These are phyloP conservation scores for Chaetomidium leptoderma DNA, from an alignment of 495 filamentous ascomycete species.

Conservation along the genomic window DNA sequence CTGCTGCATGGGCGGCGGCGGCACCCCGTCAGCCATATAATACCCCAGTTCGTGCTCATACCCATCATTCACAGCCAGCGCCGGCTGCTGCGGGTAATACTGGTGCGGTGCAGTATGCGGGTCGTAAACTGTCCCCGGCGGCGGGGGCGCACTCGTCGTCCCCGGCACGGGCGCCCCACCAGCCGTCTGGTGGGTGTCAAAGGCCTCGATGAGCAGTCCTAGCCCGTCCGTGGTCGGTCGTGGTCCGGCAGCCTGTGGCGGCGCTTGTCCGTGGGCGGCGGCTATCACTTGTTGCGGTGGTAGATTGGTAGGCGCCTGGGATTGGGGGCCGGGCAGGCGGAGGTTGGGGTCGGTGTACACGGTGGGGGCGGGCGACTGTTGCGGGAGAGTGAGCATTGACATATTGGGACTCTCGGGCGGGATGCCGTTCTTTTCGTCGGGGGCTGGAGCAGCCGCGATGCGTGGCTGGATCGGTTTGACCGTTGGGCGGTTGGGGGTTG, in stretches of 20 bases:
- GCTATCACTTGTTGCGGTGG: neutral
- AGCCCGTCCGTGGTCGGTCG: constrained; percentile 28
- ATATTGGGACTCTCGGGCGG: constrained; percentile 10
- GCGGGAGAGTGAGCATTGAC: constrained; percentile 6
- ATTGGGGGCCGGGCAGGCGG: constrained; percentile 17
- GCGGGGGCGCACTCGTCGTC: neutral
- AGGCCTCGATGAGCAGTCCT: constrained; percentile 30
- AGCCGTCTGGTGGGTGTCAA: constrained; percentile 25
- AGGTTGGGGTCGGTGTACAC: constrained; percentile 26
- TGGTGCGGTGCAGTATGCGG: constrained; percentile 20
- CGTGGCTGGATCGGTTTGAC: constrained; percentile 20
- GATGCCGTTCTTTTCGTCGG: constrained; percentile 10
- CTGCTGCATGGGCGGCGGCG: constrained; percentile 18
- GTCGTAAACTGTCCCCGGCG: constrained; percentile 19
- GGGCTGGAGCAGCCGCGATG: constrained; percentile 6
- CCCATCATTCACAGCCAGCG: constrained; percentile 27
- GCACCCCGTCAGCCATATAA: constrained; percentile 28
- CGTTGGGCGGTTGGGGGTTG: constrained; percentile 6
- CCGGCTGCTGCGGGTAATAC: constrained; percentile 23
- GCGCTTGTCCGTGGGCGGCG: neutral
- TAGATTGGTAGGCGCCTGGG: neutral
- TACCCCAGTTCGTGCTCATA: constrained; percentile 33
- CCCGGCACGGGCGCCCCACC: neutral
- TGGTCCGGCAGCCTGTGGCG: neutral
- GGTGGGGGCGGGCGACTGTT: neutral